Evolutionary conservation across 176 grass and related monocot genomes (phyloP), one percentile per base, ranked within the genome.

Genomic region (Oryza officinalis): DNA sequence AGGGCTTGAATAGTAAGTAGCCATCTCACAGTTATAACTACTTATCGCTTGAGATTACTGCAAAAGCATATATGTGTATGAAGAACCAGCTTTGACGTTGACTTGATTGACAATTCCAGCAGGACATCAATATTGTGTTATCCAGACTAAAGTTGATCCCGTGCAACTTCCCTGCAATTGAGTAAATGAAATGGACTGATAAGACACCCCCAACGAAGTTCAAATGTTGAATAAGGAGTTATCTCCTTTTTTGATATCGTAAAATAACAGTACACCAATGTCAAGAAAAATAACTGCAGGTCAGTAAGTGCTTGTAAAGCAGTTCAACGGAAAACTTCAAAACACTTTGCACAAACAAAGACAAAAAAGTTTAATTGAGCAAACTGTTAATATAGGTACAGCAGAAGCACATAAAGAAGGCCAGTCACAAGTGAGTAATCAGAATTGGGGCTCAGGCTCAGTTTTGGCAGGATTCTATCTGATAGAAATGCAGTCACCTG

Each of bases 1-100:
- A 10, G 92, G 89, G 86, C 80, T 96, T 28, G 88, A 88, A 79
- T 89, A 99, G 76, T 94, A 99, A 78, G 89, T 92, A 10, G 93
- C 90, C 93, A 96, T 99, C 47, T 65, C 65, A 15, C 45, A 73
- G 38, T 47, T 72, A 20, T 33, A 27, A 50, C n/a, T 5, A 6
- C 57, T 74, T 37, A 13, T 61, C 20, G 33, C 28, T 78, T 6
- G 66, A 83, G 75, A 22, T 75, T 68, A 40, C 88, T 52, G 37
- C 30, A 61, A 69, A 18, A 67, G 68, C 74, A 78, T 77, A 38
- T 10, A 67, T 52, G 32, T 32, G 17, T 83, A 79, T 52, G 59
- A 27, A 73, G 59, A 67, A 46, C 40, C 23, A 77, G n/a, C 69
- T 37, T 71, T 13, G 65, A 26, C 18, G 69, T 52, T 27, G 50